phyloP scores from a whole-genome alignment of 441 rosid genomes.

The Populus tomentosa region DNA sequence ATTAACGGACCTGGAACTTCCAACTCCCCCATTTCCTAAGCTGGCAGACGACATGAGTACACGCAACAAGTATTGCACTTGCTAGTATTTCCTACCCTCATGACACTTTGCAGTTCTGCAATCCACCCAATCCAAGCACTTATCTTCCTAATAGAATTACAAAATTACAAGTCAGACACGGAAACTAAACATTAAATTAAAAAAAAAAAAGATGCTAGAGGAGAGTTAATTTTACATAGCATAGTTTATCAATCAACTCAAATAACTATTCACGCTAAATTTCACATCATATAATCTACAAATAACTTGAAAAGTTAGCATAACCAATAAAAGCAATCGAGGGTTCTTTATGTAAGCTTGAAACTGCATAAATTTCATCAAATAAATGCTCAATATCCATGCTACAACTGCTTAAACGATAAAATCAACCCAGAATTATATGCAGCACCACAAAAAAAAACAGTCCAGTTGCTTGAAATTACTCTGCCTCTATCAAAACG shows the following conservation, averaged over 20 bases:
- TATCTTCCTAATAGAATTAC: conserved; percentile 39
- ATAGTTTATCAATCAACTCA: background rate
- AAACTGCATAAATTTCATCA: background rate
- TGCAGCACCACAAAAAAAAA: background rate
- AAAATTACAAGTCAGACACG: conserved; percentile 20
- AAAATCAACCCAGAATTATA: background rate
- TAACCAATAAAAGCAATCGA: background rate
- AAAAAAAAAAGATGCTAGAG: background rate
- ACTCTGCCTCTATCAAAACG: background rate
- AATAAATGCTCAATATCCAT: background rate
- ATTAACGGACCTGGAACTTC: conserved; percentile 85
- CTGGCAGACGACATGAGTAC: conserved; percentile 75
- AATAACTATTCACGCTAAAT: background rate
- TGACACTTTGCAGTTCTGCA: conserved; percentile 23
- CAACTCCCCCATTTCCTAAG: conserved; percentile 88
- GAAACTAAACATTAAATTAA: background rate
- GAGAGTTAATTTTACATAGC: background rate
- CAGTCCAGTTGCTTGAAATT: background rate
- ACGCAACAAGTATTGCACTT: conserved; percentile 18
- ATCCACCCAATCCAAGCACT: conserved; percentile 38
- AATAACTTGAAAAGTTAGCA: background rate
- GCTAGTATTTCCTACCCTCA: conserved; percentile 38
- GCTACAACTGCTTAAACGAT: background rate
- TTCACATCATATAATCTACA: background rate
- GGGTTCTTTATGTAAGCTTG: background rate